These are phyloP conservation scores for Austroboletus eburneus DNA, from an alignment of 768 basidiomycete genomes.

Conservation along the genomic window DNA sequence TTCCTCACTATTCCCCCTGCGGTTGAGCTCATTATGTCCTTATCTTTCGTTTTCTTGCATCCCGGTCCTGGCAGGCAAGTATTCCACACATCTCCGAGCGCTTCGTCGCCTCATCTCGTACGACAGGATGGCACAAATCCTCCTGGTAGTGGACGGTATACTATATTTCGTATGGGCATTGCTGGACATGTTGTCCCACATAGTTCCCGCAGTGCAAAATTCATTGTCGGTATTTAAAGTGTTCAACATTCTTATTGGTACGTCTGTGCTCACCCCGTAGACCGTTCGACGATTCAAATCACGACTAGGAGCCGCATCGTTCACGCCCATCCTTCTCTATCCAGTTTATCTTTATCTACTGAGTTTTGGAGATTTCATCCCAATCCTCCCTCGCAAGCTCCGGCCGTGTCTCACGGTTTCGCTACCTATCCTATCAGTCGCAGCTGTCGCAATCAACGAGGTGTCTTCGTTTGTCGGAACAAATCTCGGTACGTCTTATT, in stretches of 20 bases:
- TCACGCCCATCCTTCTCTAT: constrained; percentile 62
- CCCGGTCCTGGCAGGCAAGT: constrained; percentile 49
- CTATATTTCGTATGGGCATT: constrained; percentile 55
- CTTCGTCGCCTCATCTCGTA: constrained; percentile 1
- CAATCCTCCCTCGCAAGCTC: constrained; percentile 48
- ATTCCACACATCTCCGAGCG: background rate
- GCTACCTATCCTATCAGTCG: constrained; percentile 52
- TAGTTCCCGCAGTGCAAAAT: constrained; percentile 47
- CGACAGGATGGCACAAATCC: constrained; percentile 45
- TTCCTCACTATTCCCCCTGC: constrained; percentile 59
- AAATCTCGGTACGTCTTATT: constrained; percentile 43
- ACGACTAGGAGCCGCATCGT: constrained; percentile 47
- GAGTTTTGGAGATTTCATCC: constrained; percentile 46
- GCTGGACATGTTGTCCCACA: constrained; percentile 57
- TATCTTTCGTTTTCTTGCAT: constrained; percentile 48
- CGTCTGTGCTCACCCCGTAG: constrained; percentile 18
- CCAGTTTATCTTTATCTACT: constrained; percentile 59
- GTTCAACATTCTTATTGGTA: constrained; percentile 62
- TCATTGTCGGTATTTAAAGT: constrained; percentile 44
- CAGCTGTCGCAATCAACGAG: constrained; percentile 52
- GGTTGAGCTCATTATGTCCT: constrained; percentile 58
- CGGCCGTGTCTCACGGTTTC: constrained; percentile 41
- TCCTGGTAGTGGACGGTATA: constrained; percentile 61
- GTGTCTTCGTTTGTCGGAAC: constrained; percentile 63
- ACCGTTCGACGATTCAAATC: background rate